These are phyloP conservation scores for Magnolia sinica DNA, from an alignment of 164 flowering plant genomes.

Conservation along the genomic window DNA sequence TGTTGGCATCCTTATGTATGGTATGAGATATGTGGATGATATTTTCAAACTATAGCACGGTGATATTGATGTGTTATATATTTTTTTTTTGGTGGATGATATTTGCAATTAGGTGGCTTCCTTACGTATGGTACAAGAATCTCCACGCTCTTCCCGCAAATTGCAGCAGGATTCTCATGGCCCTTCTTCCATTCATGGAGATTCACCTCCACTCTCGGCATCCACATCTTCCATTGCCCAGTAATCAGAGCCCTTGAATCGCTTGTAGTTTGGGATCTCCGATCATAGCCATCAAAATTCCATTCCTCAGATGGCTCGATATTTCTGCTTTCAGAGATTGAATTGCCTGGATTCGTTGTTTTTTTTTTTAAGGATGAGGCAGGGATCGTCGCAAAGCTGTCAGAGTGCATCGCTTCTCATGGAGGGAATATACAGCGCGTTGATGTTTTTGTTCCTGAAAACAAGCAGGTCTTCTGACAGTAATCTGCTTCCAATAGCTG, in stretches of 20 bases:
- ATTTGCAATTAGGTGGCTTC: too few species aligned
- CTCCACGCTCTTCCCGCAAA: constrained; percentile 16
- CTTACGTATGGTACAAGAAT: too few species aligned
- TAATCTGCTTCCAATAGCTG: too few species aligned
- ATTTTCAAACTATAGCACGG: too few species aligned
- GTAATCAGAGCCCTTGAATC: constrained; percentile 32
- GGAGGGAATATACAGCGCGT: constrained; percentile 84
- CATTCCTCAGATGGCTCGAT: background rate
- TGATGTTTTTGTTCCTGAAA: constrained; percentile 83
- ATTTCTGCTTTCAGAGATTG: background rate
- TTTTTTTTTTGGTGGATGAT: too few species aligned
- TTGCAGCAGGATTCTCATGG: constrained; percentile 25
- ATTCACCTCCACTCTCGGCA: constrained; percentile 43
- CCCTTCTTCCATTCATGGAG: constrained; percentile 36
- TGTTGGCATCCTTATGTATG: too few species aligned
- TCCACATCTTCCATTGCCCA: constrained; percentile 84
- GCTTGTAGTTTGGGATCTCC: background rate
- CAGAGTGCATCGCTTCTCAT: constrained; percentile 86
- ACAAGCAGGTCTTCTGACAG: constrained; percentile 75
- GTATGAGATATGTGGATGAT: too few species aligned
- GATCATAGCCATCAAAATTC: background rate
- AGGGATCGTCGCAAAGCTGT: constrained; percentile 87
- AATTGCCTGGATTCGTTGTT: background rate
- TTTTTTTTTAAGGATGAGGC: constrained; percentile 51
- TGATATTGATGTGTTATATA: too few species aligned